phyloP scores from a whole-genome alignment of 2,329 filamentous ascomycete genomes.

The Colletotrichum lini region DNA sequence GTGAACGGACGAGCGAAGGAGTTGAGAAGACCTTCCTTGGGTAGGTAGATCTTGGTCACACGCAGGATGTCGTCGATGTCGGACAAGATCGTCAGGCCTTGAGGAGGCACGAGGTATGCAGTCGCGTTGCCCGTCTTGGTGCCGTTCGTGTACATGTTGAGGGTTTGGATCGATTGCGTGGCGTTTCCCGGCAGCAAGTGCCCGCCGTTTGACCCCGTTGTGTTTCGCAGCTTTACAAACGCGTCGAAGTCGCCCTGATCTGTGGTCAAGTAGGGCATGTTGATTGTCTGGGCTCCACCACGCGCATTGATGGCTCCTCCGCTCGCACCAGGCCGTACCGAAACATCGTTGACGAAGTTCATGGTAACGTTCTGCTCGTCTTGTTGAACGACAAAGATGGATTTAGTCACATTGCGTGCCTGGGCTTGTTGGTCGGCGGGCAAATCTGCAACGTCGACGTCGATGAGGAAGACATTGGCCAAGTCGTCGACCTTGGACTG shows the following conservation, averaged over 20 bases:
- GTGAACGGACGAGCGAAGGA: constrained; percentile 80
- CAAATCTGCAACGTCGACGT: constrained; percentile 72
- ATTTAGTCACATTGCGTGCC: constrained; percentile 80
- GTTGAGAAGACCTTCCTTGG: constrained; percentile 81
- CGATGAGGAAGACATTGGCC: constrained; percentile 79
- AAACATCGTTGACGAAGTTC: constrained; percentile 64
- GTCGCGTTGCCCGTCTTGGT: constrained; percentile 79
- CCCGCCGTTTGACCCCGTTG: constrained; percentile 63
- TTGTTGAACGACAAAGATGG: constrained; percentile 84
- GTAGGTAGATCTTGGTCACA: constrained; percentile 85
- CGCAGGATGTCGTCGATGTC: constrained; percentile 87
- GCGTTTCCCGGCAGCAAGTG: constrained; percentile 74
- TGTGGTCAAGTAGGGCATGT: constrained; percentile 77
- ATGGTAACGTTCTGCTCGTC: constrained; percentile 74
- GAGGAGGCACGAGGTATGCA: constrained; percentile 80
- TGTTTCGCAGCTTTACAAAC: constrained; percentile 75
- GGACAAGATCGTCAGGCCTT: constrained; percentile 79
- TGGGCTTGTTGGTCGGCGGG: constrained; percentile 72
- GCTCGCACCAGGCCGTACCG: constrained; percentile 66
- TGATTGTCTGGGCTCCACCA: constrained; percentile 74
- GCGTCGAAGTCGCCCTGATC: constrained; percentile 79
- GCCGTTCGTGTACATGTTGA: constrained; percentile 78
- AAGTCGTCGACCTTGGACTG: constrained; percentile 76
- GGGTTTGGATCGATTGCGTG: constrained; percentile 74
- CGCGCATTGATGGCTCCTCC: constrained; percentile 67